These are phyloP conservation scores for Cyclanthera cordifolia DNA, from an alignment of 306 rosid genomes.

Conservation along the genomic window DNA sequence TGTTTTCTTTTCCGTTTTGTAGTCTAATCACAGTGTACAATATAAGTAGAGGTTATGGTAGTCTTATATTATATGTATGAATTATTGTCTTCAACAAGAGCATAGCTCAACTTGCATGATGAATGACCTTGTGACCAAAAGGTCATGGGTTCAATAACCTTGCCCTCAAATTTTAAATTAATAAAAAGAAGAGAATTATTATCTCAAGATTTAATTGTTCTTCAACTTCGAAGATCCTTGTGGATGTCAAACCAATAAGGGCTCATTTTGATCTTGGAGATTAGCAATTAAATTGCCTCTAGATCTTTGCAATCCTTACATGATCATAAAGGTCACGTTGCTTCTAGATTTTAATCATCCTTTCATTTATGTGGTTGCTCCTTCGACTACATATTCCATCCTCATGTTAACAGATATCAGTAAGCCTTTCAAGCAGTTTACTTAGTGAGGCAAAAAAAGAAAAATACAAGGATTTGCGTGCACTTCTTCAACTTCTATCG, in stretches of 20 bases:
- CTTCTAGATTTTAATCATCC: not conserved
- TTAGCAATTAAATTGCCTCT: not conserved
- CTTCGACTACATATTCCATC: not conserved
- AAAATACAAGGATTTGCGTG: slow-evolving; percentile 85
- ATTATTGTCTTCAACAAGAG: no score
- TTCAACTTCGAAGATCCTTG: not conserved
- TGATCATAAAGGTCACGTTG: slow-evolving; percentile 3
- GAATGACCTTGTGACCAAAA: no score
- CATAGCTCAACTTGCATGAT: no score
- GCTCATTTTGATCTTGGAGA: not conserved
- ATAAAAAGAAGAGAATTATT: not conserved
- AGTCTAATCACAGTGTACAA: not conserved
- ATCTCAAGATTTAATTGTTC: not conserved
- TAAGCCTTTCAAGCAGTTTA: slow-evolving; percentile 74
- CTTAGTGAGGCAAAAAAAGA: slow-evolving; percentile 71
- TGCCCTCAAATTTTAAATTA: no score
- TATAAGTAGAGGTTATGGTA: not conserved
- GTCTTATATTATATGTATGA: not conserved
- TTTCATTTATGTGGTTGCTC: not conserved
- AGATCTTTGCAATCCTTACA: not conserved
- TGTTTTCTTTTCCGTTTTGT: not conserved
- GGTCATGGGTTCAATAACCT: no score
- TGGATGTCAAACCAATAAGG: slow-evolving; percentile 1
- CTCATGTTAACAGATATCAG: slow-evolving; percentile 40
- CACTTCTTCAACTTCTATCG: slow-evolving; percentile 94